Conservation (phyloP, 352 stramenopile species). For the Pythium rhizo-oryzae region DNA sequence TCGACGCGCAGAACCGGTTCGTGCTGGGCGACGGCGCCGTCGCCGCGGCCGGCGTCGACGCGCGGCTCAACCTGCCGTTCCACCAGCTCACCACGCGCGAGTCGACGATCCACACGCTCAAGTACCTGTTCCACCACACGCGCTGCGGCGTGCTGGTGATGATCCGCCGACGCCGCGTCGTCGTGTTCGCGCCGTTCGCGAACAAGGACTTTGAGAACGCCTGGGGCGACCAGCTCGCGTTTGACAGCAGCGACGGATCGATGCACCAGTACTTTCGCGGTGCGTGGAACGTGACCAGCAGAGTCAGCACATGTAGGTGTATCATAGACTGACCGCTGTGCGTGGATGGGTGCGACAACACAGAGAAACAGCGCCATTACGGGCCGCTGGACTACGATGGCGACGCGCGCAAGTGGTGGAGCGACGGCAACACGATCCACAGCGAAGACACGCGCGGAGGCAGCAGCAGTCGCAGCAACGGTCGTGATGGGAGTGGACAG, state of each 20-base stretch:
- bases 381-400: slow-evolving; percentile 81
- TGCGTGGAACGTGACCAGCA: no score
- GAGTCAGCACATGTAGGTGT: no score
- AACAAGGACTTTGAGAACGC: slow-evolving; percentile 98
- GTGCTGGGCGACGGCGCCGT: slow-evolving; percentile 48
- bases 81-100: slow-evolving; percentile 85
- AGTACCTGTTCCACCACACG: slow-evolving; percentile 99
- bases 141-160: slow-evolving; percentile 99
- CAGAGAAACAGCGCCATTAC: slow-evolving; percentile 80
- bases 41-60: slow-evolving; percentile 63
- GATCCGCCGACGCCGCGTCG: slow-evolving; percentile 94
- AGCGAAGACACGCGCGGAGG: slow-evolving; percentile 66
- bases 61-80: slow-evolving; percentile 93
- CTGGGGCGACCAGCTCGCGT: slow-evolving; percentile 92
- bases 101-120: slow-evolving; percentile 95
- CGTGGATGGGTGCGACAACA: neutral
- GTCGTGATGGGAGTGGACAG: neutral
- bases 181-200: slow-evolving; percentile 97
- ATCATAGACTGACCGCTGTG: neutral
- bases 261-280: slow-evolving; percentile 93
- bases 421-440: slow-evolving; percentile 98
- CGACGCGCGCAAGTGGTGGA: slow-evolving; percentile 96
- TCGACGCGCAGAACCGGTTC: slow-evolving; percentile 68
- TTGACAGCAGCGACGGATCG: slow-evolving; percentile 89
- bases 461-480: slow-evolving; percentile 1